These are phyloP conservation scores for Solanum infundibuliforme DNA, from an alignment of 257 asterid genomes.

Conservation along the genomic window DNA sequence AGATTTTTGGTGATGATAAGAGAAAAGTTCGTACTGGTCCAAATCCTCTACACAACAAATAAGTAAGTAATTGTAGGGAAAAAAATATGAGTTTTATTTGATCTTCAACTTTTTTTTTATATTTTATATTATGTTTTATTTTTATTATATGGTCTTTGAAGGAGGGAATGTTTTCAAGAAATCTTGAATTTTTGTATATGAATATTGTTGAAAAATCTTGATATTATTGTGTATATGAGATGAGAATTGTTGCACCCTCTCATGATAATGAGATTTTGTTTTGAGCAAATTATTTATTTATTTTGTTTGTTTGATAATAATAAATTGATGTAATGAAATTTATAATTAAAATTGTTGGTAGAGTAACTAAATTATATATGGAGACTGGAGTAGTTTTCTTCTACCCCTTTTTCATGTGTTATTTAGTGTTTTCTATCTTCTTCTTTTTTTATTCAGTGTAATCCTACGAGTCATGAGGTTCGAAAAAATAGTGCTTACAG, in stretches of 20 bases:
- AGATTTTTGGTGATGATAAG: conserved; percentile 49
- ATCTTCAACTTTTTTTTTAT: conserved; percentile 16
- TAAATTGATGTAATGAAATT: not conserved
- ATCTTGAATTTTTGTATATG: conserved; percentile 3
- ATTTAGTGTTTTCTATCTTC: not conserved
- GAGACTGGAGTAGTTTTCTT: not conserved
- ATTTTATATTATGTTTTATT: not conserved
- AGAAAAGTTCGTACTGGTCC: conserved; percentile 86
- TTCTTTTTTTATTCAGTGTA: not conserved
- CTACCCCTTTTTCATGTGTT: not conserved
- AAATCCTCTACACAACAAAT: conserved; percentile 93
- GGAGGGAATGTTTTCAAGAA: not conserved
- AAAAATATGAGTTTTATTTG: conserved; percentile 29
- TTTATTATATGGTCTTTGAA: not conserved
- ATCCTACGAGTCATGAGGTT: not conserved
- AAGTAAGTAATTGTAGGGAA: conserved; percentile 10
- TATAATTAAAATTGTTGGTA: not conserved
- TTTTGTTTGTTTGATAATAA: not conserved
- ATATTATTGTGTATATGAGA: conserved; percentile 1
- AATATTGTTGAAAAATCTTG: not conserved
- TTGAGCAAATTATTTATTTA: not conserved
- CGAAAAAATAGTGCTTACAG: not conserved
- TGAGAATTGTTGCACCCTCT: not conserved
- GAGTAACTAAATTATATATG: not conserved
- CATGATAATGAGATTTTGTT: not conserved